Evolutionary conservation across 2,329 filamentous ascomycete genomes (phyloP), one percentile per base, ranked within the genome.

Genomic region (Penicillium sp.): DNA sequence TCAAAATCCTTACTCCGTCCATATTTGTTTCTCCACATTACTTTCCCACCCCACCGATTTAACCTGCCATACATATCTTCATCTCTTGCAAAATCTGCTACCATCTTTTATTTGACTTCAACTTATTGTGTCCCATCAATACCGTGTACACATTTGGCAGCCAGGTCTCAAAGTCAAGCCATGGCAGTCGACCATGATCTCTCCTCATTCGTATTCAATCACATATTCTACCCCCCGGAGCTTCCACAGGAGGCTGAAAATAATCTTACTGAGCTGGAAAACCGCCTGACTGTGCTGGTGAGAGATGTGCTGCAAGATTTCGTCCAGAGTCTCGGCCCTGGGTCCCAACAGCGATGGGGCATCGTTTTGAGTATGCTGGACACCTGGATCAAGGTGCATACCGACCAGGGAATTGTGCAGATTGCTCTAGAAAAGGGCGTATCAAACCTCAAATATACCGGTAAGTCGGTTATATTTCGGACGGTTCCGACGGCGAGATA

Each of bases 241-340:
- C 37, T 39, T 8, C 37, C 37, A 39, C 37, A 39, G 15, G 3
- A 39, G 15, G 22, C 21, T 15, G 37, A 39, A 22, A 2, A 10
- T 8, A 9, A 39, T 13, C 12, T 39, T 2, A 22, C 5, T 6
- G 6, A n/a, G 15, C 7, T 39, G 37, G 37, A 39, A 9, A n/a
- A 10, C 37, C 22, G 8, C 7, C 22, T 39, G 64, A 72, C 17
- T 8, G n/a, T 17, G 6, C 15, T 17, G 2, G n/a, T 17, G 15
- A 33, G n/a, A 4, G 15, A 8, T 33, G 32, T 33, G n/a, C 32
- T 33, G 4, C 32, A 33, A 33, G 32, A 17, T 2, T 33, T 33
- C 9, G 9, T 33, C n/a, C 32, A 33, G 32, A 33, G 17, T 33
- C 7, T 17, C n/a, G 17, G 32, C 32, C 32, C 32, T 10, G 32